phyloP scores from a whole-genome alignment of 1,139 yeast genomes.

The Martiniozyma asiatica region DNA sequence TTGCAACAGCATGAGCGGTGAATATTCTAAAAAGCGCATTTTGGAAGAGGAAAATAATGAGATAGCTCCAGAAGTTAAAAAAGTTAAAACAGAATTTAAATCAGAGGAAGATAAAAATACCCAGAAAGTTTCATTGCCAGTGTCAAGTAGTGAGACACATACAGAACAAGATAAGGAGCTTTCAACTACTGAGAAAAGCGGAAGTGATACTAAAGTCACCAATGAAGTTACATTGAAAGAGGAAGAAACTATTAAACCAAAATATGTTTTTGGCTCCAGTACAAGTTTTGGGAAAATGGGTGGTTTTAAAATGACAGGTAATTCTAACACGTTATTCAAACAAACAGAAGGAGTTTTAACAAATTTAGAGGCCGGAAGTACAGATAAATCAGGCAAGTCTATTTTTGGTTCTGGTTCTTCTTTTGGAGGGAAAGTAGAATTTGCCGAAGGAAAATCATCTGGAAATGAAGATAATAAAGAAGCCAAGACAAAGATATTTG shows the following conservation, averaged over 20 bases:
- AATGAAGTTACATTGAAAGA: too few species aligned
- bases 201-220: too few species aligned
- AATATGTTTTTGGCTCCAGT: conserved; percentile 32
- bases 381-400: neutral
- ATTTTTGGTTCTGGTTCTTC: conserved; percentile 1
- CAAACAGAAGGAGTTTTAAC: neutral
- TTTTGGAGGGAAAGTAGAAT: neutral
- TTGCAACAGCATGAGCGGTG: too few species aligned
- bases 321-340: conserved; percentile 28
- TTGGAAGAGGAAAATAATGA: too few species aligned
- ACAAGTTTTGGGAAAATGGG: conserved; percentile 35
- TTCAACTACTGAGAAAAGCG: too few species aligned
- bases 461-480: conserved; percentile 2
- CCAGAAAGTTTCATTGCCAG: too few species aligned
- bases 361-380: neutral
- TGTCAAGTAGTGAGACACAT: too few species aligned
- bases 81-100: too few species aligned
- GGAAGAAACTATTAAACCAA: conserved; percentile 22
- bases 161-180: too few species aligned
- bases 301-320: conserved; percentile 23
- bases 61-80: too few species aligned
- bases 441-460: conserved; percentile 3
- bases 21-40: too few species aligned
- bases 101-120: too few species aligned
- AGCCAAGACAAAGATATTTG: conserved; percentile 6